Conservation (phyloP, 495 filamentous ascomycete species). For the Penicillium paradoxum region DNA sequence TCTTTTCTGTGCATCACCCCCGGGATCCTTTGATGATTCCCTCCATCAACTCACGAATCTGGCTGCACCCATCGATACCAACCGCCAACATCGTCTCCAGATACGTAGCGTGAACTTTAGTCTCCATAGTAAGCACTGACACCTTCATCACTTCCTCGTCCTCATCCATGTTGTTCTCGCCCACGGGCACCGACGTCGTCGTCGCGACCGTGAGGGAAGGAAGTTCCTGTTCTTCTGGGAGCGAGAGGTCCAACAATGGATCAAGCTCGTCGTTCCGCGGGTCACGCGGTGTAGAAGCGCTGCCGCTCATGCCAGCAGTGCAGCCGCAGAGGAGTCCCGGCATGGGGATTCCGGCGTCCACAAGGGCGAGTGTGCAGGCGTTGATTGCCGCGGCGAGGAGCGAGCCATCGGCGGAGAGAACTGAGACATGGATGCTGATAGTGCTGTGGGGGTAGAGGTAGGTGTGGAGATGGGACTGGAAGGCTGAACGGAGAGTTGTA, state of each 20-base stretch:
- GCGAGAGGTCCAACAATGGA: slow-evolving; percentile 83
- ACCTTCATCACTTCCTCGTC: slow-evolving; percentile 61
- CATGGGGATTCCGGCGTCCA: slow-evolving; percentile 96
- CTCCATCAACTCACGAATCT: slow-evolving; percentile 70
- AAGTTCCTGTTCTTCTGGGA: slow-evolving; percentile 82
- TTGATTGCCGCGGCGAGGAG: slow-evolving; percentile 87
- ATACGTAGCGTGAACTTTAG: slow-evolving; percentile 64
- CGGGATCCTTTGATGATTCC: slow-evolving; percentile 47
- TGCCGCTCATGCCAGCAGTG: slow-evolving; percentile 72
- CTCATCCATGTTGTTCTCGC: slow-evolving; percentile 34
- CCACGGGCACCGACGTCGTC: slow-evolving; percentile 49
- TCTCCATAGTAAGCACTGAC: slow-evolving; percentile 77
- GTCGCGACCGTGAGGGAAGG: slow-evolving; percentile 85
- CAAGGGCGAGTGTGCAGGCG: slow-evolving; percentile 83
- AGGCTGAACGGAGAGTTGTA: slow-evolving; percentile 65
- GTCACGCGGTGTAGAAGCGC: slow-evolving; percentile 48
- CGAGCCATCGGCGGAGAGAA: slow-evolving; percentile 87
- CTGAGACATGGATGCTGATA: slow-evolving; percentile 74
- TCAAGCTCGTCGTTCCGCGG: slow-evolving; percentile 67
- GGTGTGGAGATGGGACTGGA: slow-evolving; percentile 69
- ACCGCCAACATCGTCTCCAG: slow-evolving; percentile 89
- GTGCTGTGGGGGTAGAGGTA: slow-evolving; percentile 86
- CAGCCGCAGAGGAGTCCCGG: slow-evolving; percentile 82
- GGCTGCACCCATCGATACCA: slow-evolving; percentile 85
- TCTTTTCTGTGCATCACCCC: slow-evolving; percentile 7